Conservation (phyloP, 1,139 yeast species). For the Suhomyces bolitotheri region DNA sequence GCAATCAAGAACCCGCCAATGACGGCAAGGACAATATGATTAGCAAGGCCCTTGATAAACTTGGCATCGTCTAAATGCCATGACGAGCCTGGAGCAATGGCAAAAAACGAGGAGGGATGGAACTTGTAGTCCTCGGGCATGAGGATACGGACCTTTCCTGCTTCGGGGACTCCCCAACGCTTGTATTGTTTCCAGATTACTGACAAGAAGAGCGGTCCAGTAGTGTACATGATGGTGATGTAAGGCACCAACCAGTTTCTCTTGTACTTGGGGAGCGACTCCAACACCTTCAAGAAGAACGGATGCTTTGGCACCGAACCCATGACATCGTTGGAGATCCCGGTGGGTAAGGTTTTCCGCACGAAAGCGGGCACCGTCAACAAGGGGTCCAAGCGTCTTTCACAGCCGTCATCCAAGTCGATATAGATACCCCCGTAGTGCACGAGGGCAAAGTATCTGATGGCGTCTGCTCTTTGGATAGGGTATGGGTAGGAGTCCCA, state of each 20-base stretch:
- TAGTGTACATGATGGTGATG: conserved; percentile 87
- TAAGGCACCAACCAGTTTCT: conserved; percentile 81
- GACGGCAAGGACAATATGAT: conserved; percentile 69
- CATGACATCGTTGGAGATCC: conserved; percentile 91
- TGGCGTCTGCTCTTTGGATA: conserved; percentile 90
- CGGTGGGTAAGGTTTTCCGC: conserved; percentile 86
- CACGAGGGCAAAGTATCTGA: conserved; percentile 77
- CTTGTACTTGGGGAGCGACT: conserved; percentile 61
- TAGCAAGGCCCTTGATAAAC: conserved; percentile 66
- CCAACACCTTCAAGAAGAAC: conserved; percentile 71
- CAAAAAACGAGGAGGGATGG: conserved; percentile 60
- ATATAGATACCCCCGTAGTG: conserved; percentile 90
- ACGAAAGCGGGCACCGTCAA: conserved; percentile 82
- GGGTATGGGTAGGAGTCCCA: conserved; percentile 79
- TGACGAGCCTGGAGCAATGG: conserved; percentile 75
- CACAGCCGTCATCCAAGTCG: conserved; percentile 89
- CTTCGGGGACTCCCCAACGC: conserved; percentile 70
- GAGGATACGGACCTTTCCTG: conserved; percentile 63
- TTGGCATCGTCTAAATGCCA: conserved; percentile 90
- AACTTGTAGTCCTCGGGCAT: conserved; percentile 72
- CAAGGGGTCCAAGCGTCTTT: conserved; percentile 73
- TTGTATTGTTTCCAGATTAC: conserved; percentile 87
- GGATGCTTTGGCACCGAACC: conserved; percentile 88
- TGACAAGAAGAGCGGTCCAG: conserved; percentile 87
- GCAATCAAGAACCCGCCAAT: conserved; percentile 66